Base-by-base conservation (phyloP, 2,329 filamentous ascomycete genomes). In the Chaetomiaceae sp. region DNA sequence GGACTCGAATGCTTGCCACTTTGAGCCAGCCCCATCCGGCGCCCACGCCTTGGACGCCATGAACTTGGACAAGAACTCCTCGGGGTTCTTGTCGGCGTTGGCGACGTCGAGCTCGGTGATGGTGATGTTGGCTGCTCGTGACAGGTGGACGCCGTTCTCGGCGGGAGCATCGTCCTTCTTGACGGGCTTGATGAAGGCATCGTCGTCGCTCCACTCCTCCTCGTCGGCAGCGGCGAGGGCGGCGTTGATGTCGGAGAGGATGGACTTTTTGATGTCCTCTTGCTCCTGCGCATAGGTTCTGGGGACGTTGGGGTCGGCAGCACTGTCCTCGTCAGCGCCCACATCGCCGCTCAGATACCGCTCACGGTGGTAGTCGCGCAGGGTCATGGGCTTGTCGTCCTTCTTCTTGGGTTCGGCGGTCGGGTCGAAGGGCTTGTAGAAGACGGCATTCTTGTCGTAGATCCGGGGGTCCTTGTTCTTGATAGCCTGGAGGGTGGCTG, bases 1-100 rank as follows among this genome's bases (percentile, higher is more conserved):
- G 0, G 91, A 96, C 66, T 96, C 90, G 53, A 99, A 88, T 0
- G 91, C 88, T 63, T 91, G 78, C 71, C 89, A 91, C 38, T 80
- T 80, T 20, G 81, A 77, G 38, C 76, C 46, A 23, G 20, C 78
- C 48, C 81, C 82, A 9, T 81, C 80, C 0, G 88, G 83, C 6
- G 92, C 81, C 94, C 94, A 99, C 15, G 91, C 92, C 55, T 91
- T 84, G 7, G 91, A 81, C n/a, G 87, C 82, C 81, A 99, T 83
- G 73, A 96, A 99, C 69, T 96, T 96, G 51, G 89, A 92, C n/a
- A 99, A 75, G 68, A 90, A 99, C 1, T 82, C 87, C 66, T 97
- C 92, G 0, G 69, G 94, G 66, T 99, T 85, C 68, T 89, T 88
- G 64, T 96, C 88, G 34, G 94, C 91, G 54, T 82, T 80, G 44